These are phyloP conservation scores for Nymphaea colorata DNA, from an alignment of 164 flowering plant species.

Conservation along the genomic window DNA sequence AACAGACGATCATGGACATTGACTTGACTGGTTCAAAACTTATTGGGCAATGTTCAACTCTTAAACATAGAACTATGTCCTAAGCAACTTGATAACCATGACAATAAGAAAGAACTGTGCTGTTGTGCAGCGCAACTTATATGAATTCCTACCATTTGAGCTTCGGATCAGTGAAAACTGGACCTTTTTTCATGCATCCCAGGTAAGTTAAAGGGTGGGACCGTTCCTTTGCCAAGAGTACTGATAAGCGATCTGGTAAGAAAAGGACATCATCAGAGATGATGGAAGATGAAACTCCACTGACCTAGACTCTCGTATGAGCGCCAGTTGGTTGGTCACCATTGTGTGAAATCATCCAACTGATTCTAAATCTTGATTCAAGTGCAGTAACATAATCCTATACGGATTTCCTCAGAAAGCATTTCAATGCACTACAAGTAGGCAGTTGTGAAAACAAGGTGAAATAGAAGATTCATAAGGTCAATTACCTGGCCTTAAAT, in stretches of 20 bases:
- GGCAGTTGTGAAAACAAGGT: too few relatives aligned
- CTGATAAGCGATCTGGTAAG: constrained; percentile 68
- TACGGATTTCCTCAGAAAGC: too few relatives aligned
- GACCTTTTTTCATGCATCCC: constrained; percentile 95
- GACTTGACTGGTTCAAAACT: not conserved
- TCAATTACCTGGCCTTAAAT: constrained; percentile 65
- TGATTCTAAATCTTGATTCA: too few relatives aligned
- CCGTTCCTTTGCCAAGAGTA: constrained; percentile 79
- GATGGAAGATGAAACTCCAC: not conserved
- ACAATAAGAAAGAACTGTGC: too few relatives aligned
- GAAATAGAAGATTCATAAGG: not conserved
- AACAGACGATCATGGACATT: not conserved
- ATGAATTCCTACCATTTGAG: constrained; percentile 61
- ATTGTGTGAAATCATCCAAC: too few relatives aligned
- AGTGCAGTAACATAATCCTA: too few relatives aligned
- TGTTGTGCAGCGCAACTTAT: not conserved
- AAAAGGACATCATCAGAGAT: not conserved
- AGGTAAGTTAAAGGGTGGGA: constrained; percentile 67
- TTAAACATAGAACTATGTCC: too few relatives aligned
- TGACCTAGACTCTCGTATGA: too few relatives aligned
- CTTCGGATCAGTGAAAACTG: constrained; percentile 82
- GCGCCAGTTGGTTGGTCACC: too few relatives aligned
- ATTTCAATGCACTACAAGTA: too few relatives aligned
- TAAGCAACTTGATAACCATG: too few relatives aligned
- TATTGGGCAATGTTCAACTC: too few relatives aligned